These are phyloP conservation scores for Curvularia verruculosa DNA, from an alignment of 2,329 filamentous ascomycete genomes.

Conservation along the genomic window DNA sequence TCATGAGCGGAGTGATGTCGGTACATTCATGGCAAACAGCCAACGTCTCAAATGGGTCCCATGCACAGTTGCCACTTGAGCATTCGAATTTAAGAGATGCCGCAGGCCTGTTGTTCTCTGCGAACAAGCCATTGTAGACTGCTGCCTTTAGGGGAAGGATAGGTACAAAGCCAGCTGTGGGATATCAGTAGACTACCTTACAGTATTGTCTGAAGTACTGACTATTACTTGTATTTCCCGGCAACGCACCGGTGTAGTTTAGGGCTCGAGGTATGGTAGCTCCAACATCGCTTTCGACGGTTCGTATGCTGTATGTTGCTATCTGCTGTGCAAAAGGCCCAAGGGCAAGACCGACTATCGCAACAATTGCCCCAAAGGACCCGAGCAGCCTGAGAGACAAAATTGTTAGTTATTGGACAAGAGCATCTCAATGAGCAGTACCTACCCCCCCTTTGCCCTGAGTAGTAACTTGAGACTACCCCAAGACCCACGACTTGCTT, in stretches of 20 bases:
- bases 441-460: constrained; percentile 17
- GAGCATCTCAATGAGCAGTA: neutral
- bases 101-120: constrained; percentile 21
- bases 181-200: neutral
- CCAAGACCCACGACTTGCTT: constrained; percentile 23
- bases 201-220: neutral
- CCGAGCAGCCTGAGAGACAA: constrained; percentile 12
- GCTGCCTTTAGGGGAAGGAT: constrained; percentile 22
- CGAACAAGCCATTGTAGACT: constrained; percentile 22
- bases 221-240: constrained; percentile 20
- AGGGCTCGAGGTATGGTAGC: constrained; percentile 18
- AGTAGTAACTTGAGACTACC: constrained; percentile 16
- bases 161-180: constrained; percentile 20
- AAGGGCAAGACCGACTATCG: constrained; percentile 17
- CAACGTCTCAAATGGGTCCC: constrained; percentile 18
- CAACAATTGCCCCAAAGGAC: constrained; percentile 20
- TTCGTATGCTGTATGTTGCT: constrained; percentile 19
- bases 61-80: constrained; percentile 19
- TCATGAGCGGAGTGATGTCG: constrained; percentile 18
- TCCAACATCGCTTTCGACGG: constrained; percentile 18
- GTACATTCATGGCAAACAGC: constrained; percentile 20
- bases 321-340: constrained; percentile 23
- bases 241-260: constrained; percentile 16
- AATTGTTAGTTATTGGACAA: constrained; percentile 1
- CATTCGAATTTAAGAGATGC: constrained; percentile 20